Percentiles rank a stretch among this genome's conserved stretches.
phyloP scores from a whole-genome alignment of 345 rosid genomes.

The Ricinus communis region DNA sequence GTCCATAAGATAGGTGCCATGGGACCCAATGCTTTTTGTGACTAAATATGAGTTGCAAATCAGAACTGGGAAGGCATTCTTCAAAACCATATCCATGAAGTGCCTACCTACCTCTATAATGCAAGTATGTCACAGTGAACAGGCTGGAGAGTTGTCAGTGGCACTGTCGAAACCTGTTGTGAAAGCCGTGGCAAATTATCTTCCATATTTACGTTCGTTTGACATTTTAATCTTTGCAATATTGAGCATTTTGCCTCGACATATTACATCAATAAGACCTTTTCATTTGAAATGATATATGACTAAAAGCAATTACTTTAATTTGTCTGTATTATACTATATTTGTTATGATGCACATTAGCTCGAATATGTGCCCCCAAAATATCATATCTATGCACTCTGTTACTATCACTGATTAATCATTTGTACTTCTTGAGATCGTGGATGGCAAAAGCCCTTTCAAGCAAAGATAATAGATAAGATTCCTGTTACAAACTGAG shows the following conservation, averaged over 20 bases:
- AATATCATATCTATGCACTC: background rate
- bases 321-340: background rate
- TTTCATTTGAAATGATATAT: slow-evolving; percentile 4
- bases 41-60: background rate
- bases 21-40: background rate
- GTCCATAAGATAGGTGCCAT: background rate
- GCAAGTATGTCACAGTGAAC: background rate
- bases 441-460: background rate
- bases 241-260: background rate
- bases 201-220: background rate
- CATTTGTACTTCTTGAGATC: background rate
- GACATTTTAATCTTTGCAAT: background rate
- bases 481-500: no score
- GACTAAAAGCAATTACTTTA: background rate
- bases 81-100: background rate
- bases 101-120: slow-evolving; percentile 6
- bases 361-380: background rate
- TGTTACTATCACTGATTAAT: background rate
- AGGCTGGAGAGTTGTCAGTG: background rate
- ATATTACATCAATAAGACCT: background rate
- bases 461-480: background rate
- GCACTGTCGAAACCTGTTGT: background rate
- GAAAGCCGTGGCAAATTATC: background rate
- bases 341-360: background rate
- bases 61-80: background rate